These are phyloP conservation scores for Ilex aquifolium DNA, from an alignment of 257 asterid genomes.

Conservation along the genomic window DNA sequence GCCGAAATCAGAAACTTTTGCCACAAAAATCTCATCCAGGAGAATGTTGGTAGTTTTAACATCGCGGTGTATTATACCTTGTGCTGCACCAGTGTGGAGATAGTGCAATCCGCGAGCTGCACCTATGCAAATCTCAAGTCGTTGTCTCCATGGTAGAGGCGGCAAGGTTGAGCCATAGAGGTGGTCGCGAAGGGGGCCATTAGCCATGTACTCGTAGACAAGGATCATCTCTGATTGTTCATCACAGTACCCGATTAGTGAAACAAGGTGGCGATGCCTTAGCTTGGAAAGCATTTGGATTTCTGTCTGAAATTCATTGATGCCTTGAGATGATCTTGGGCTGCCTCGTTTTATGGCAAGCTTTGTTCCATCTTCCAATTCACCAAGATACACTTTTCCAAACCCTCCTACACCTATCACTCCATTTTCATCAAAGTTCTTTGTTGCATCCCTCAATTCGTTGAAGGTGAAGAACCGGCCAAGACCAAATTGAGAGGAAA, in stretches of 20 bases:
- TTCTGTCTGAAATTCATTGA: slow-evolving; percentile 79
- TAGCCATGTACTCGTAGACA: slow-evolving; percentile 78
- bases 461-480: slow-evolving; percentile 61
- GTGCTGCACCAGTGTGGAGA: slow-evolving; percentile 51
- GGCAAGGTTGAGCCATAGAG: slow-evolving; percentile 56
- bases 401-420: slow-evolving; percentile 90
- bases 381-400: slow-evolving; percentile 87
- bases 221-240: slow-evolving; percentile 83
- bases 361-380: slow-evolving; percentile 49
- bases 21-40: slow-evolving; percentile 55
- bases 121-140: slow-evolving; percentile 91
- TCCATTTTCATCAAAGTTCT: slow-evolving; percentile 57
- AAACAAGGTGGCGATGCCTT: slow-evolving; percentile 83
- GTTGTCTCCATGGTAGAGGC: slow-evolving; percentile 63
- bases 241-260: slow-evolving; percentile 81
- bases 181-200: slow-evolving; percentile 80
- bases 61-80: slow-evolving; percentile 82
- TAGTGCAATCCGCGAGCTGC: slow-evolving; percentile 62
- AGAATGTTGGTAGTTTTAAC: slow-evolving; percentile 89
- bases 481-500: slow-evolving; percentile 47
- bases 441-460: slow-evolving; percentile 65
- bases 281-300: slow-evolving; percentile 77
- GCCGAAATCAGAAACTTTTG: slow-evolving; percentile 92
- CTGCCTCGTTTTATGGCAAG: slow-evolving; percentile 86
- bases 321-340: slow-evolving; percentile 82